Conservation (phyloP, 2,329 filamentous ascomycete genomes). For the Aureobasidium mangrovei region DNA sequence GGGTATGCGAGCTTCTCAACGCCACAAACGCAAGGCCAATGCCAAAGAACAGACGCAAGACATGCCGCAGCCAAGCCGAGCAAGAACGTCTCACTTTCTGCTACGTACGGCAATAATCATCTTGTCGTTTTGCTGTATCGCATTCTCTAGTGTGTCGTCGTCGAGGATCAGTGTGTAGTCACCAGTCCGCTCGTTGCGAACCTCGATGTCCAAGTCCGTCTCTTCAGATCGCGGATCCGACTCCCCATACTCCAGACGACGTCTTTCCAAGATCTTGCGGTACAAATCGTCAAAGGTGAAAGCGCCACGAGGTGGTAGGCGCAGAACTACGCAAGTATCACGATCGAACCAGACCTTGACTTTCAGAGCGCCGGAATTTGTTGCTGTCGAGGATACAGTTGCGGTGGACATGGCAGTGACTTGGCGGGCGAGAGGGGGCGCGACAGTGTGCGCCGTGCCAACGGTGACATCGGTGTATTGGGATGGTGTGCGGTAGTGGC, state of each 20-base stretch:
- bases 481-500: conserved; percentile 22
- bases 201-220: conserved; percentile 5
- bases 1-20: too few species aligned
- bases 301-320: conserved; percentile 61
- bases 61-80: too few species aligned
- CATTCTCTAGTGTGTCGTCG: conserved; percentile 3
- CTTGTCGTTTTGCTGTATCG: conserved; percentile 10
- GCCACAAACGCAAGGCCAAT: too few species aligned
- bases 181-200: conserved; percentile 6
- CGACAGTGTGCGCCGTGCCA: conserved; percentile 15
- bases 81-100: too few species aligned
- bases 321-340: conserved; percentile 83
- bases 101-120: conserved; percentile 9
- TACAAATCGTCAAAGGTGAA: conserved; percentile 70
- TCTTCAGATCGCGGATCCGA: conserved; percentile 1
- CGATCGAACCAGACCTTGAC: conserved; percentile 86
- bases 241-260: conserved; percentile 53
- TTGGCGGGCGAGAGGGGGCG: conserved; percentile 15
- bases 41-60: too few species aligned
- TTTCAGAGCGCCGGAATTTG: conserved; percentile 50
- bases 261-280: conserved; percentile 74
- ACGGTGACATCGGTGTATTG: conserved; percentile 18
- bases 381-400: conserved; percentile 26
- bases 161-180: conserved; percentile 1
- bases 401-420: conserved; percentile 16